Conservation (phyloP, 2,329 filamentous ascomycete species). For the Aspergillus clavatus region DNA sequence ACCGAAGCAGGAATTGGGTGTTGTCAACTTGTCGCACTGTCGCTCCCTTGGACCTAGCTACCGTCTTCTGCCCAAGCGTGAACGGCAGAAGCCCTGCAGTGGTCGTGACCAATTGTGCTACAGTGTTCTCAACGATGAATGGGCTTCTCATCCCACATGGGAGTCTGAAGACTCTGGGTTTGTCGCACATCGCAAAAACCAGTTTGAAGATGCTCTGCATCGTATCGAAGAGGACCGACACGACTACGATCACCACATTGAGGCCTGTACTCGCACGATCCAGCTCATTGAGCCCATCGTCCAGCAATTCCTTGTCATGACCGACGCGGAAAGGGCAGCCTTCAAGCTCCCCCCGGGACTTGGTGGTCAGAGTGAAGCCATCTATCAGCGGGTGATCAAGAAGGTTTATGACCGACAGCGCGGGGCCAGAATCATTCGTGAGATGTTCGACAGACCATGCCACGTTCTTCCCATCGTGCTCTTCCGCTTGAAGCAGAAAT, state of each 20-base stretch:
- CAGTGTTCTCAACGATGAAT: slow-evolving; percentile 91
- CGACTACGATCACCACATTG: slow-evolving; percentile 98
- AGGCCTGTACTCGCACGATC: slow-evolving; percentile 89
- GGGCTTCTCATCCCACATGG: slow-evolving; percentile 98
- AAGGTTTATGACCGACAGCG: slow-evolving; percentile 89
- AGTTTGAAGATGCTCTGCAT: slow-evolving; percentile 88
- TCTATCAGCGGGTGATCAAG: slow-evolving; percentile 95
- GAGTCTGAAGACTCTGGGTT: slow-evolving; percentile 97
- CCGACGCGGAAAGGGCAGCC: slow-evolving; percentile 62
- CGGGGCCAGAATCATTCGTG: slow-evolving; percentile 77
- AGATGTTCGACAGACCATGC: slow-evolving; percentile 79
- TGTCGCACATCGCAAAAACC: slow-evolving; percentile 94
- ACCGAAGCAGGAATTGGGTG: slow-evolving; percentile 65
- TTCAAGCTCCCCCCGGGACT: slow-evolving; percentile 80
- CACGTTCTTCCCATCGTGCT: slow-evolving; percentile 85
- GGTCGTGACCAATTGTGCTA: slow-evolving; percentile 93
- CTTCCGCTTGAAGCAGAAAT: slow-evolving; percentile 86
- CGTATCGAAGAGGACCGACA: slow-evolving; percentile 97
- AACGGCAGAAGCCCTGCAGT: slow-evolving; percentile 85
- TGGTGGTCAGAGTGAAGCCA: slow-evolving; percentile 89
- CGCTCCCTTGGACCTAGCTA: slow-evolving; percentile 95
- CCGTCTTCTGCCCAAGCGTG: slow-evolving; percentile 80
- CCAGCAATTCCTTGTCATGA: slow-evolving; percentile 80
- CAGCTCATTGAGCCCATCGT: slow-evolving; percentile 93
- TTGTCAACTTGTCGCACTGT: slow-evolving; percentile 92